Evolutionary conservation across 2,329 filamentous ascomycete genomes (phyloP), one percentile per base, ranked within the genome.

Genomic region (Microsporum ferrugineum): DNA sequence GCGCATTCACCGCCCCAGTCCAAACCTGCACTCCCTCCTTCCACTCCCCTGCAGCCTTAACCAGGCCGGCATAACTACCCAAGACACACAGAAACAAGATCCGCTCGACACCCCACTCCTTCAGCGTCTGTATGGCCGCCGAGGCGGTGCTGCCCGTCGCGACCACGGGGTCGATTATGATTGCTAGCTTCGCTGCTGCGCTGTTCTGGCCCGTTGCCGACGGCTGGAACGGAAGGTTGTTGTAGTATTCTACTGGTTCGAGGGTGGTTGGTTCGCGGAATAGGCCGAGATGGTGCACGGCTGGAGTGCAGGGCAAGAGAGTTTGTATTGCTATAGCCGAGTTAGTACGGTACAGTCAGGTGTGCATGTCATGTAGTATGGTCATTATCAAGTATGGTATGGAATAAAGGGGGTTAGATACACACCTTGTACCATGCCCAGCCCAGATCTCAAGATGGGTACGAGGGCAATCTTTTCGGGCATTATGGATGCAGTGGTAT

Each of bases 241-340:
- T 96, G 82, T 96, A 96, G 82, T 96, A 96, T 76, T 96, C 91
- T 62, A 96, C 91, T 2, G 91, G 90, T 69, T 90, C 85, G 61
- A 96, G 85, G 51, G 89, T 92, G 61, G 84, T 84, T 63, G 88
- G 89, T 73, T 96, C 91, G 71, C 91, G 89, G 80, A 92, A 97
- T 70, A 97, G 87, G 66, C 94, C 92, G 5, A 97, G 87, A 73
- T 97, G 92, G 78, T 97, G 91, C 65, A 96, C 84, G 5, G 91
- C 87, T 36, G 92, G 88, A 12, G 89, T 82, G 41, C 75, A 72
- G 17, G 92, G 91, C 62, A 97, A 89, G 68, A 97, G 81, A 33
- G 85, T 86, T 77, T 92, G 87, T 49, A 96, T 78, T 31, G 90
- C 88, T 88, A 67, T 23, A 12, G 43, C 31, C 45, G 8, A 31